Percentiles rank a stretch among this genome's conserved stretches.
phyloP scores from a whole-genome alignment of 2,329 filamentous ascomycete genomes.

The Orbilia oligospora region DNA sequence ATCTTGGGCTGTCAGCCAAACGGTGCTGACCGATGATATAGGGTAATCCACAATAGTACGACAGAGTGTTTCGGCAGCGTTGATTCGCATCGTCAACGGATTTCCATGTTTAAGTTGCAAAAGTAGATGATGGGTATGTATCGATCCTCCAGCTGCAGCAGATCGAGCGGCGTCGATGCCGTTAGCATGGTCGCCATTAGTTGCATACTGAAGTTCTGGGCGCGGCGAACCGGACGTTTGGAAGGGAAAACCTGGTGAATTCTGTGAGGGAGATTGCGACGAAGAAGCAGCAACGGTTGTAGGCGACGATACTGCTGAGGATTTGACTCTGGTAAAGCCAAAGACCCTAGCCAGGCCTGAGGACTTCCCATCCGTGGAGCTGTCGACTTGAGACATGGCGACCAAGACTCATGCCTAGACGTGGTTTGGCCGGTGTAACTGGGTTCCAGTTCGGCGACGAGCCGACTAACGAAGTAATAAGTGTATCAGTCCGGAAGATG shows the following conservation, averaged over 20 bases:
- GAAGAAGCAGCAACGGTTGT: conserved; percentile 53
- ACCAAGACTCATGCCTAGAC: conserved; percentile 46
- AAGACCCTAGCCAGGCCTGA: conserved; percentile 57
- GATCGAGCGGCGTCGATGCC: conserved; percentile 41
- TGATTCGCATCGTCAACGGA: conserved; percentile 63
- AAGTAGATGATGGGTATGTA: conserved; percentile 61
- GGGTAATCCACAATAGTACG: conserved; percentile 63
- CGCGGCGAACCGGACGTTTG: conserved; percentile 36
- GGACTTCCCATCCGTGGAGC: conserved; percentile 49
- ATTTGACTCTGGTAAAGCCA: conserved; percentile 51
- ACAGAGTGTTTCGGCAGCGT: conserved; percentile 62
- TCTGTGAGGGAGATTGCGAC: conserved; percentile 34
- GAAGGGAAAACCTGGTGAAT: conserved; percentile 37
- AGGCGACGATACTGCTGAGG: conserved; percentile 45
- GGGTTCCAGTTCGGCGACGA: conserved; percentile 32
- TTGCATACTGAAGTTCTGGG: conserved; percentile 7
- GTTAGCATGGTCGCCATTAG: conserved; percentile 48
- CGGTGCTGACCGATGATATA: conserved; percentile 69
- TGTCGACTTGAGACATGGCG: conserved; percentile 60
- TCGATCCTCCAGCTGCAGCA: conserved; percentile 47
- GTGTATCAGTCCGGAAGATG: conserved; percentile 15
- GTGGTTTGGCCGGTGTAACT: conserved; percentile 3
- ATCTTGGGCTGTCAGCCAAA: conserved; percentile 78
- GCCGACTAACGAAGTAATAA: conserved; percentile 26
- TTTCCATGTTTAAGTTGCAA: conserved; percentile 62